Evolutionary conservation across 176 grass and related monocot genomes (phyloP), one percentile per base, ranked within the genome.

Genomic region (Coix lacrymajobi): DNA sequence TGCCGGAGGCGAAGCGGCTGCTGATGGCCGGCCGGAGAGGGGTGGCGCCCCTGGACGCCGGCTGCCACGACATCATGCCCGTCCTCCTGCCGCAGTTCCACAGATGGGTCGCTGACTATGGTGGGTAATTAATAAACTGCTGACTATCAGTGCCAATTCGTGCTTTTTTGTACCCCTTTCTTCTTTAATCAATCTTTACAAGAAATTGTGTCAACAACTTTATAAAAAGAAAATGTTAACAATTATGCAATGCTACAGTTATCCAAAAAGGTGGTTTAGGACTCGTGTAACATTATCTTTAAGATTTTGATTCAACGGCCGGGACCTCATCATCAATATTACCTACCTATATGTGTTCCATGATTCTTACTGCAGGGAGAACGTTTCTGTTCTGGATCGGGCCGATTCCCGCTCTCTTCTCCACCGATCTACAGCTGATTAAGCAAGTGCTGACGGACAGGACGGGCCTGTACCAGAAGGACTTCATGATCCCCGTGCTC

Each of bases 361-460:
- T 64, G n/a, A 31, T 28, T 8, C 6, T 28, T 32, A 43, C n/a
- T n/a, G 4, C 48, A 91, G 92, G 88, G 22, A 68, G 39, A 67
- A 89, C 83, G 25, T 89, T 91, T 60, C 1, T 89, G 63, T 91
- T 71, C 63, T 91, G 92, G 92, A 69, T 91, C 12, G 92, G 86
- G 3, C 56, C 92, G 1, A n/a, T 72, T 11, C 88, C 86, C 1
- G 58, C 51, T 4, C n/a, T 94, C 9, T 84, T 78, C 15, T 72
- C 87, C 20, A 77, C 44, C 1, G 89, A 94, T 11, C 69, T 78
- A 9, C 71, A 84, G 41, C 3, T 89, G 77, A 67, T 86, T 0
- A 91, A 94, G 34, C 92, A 94, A 56, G 83, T 91, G 24, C 29
- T 94, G 6, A 60, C 80, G 3, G 90, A 86, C 58, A 91, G 82